These are phyloP conservation scores for Mycena olivaceomarginata DNA, from an alignment of 768 basidiomycete genomes.

Conservation along the genomic window DNA sequence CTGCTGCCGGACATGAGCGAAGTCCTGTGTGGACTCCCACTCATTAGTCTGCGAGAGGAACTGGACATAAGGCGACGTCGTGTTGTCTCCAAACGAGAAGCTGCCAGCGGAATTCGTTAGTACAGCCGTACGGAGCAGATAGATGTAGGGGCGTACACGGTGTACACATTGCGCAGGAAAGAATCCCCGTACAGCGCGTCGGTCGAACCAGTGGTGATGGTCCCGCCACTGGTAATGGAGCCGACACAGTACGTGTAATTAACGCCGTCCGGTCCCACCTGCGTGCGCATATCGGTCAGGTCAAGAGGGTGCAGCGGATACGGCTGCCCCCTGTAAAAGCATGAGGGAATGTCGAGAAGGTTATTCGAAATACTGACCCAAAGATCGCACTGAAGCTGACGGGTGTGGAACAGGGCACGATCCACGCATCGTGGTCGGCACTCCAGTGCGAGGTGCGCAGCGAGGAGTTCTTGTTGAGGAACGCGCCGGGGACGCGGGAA, in stretches of 20 bases:
- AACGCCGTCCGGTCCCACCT: slow-evolving; percentile 17
- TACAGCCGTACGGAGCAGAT: background rate
- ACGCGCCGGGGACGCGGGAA: slow-evolving; percentile 33
- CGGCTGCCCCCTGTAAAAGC: slow-evolving; percentile 6
- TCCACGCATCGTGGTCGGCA: slow-evolving; percentile 30
- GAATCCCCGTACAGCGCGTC: slow-evolving; percentile 29
- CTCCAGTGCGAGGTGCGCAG: background rate
- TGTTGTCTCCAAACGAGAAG: slow-evolving; percentile 30
- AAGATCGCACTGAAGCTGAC: slow-evolving; percentile 20
- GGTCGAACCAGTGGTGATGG: background rate
- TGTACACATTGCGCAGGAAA: slow-evolving; percentile 38
- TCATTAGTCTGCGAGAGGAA: slow-evolving; percentile 23
- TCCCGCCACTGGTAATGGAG: slow-evolving; percentile 28
- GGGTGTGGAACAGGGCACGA: slow-evolving; percentile 29
- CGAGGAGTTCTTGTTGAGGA: slow-evolving; percentile 28
- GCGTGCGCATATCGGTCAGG: slow-evolving; percentile 2
- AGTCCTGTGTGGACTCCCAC: slow-evolving; percentile 18
- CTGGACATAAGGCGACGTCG: slow-evolving; percentile 26
- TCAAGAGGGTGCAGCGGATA: slow-evolving; percentile 41
- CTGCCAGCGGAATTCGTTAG: background rate
- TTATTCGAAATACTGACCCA: slow-evolving; percentile 11
- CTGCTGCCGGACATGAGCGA: background rate
- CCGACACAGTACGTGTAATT: slow-evolving; percentile 31
- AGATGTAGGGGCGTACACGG: slow-evolving; percentile 20
- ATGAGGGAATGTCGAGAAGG: background rate